Conservation (phyloP, 768 basidiomycete species). For the Trametes villosa region DNA sequence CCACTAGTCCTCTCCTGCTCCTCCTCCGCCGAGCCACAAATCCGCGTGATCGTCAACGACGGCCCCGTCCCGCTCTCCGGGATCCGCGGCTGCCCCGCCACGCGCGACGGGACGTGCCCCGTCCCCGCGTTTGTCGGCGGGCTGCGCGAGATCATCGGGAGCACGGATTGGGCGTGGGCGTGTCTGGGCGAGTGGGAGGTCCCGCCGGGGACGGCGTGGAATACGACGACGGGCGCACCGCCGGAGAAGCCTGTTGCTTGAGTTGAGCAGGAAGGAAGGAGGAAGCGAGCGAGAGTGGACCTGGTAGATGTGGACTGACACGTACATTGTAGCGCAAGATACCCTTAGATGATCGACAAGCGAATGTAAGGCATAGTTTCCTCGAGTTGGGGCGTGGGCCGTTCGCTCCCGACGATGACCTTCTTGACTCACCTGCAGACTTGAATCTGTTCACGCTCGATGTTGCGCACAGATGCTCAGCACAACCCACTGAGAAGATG, state of each 20-base stretch:
- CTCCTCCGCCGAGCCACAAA: constrained; percentile 49
- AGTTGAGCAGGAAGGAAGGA: too few relatives aligned
- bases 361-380: too few relatives aligned
- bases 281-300: too few relatives aligned
- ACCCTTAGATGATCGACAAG: too few relatives aligned
- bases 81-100: constrained; percentile 70
- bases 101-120: constrained; percentile 79
- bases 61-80: constrained; percentile 81
- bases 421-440: too few relatives aligned
- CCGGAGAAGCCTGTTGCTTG: constrained; percentile 41
- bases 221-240: constrained; percentile 73
- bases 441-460: too few relatives aligned
- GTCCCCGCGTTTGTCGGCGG: constrained; percentile 73
- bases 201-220: constrained; percentile 67
- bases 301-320: too few relatives aligned
- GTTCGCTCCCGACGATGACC: too few relatives aligned
- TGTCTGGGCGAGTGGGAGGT: constrained; percentile 80
- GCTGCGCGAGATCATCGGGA: constrained; percentile 64
- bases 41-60: constrained; percentile 88
- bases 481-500: too few relatives aligned
- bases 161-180: constrained; percentile 75
- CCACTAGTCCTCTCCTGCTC: constrained; percentile 34
- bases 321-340: too few relatives aligned
- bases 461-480: too few relatives aligned
- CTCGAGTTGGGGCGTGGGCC: too few relatives aligned